A percentile compares a stretch with the other conserved stretches of the same genome.
phyloP scores from a whole-genome alignment of 371 early-diverging fungal species.

The Mucor irregularis region DNA sequence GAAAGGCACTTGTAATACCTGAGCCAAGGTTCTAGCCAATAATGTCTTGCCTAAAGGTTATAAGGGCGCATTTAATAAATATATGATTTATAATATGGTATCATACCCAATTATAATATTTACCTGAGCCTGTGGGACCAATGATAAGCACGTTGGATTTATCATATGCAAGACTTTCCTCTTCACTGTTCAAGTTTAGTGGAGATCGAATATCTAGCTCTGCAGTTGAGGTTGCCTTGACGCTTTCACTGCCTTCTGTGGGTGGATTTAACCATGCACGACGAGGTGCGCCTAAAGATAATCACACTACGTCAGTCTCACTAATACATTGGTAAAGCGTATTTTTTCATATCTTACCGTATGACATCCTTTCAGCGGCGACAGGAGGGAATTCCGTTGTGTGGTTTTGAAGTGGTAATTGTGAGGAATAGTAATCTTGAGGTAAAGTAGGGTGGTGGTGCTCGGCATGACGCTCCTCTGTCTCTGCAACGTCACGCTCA shows the following conservation, averaged over 20 bases:
- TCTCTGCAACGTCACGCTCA: not conserved
- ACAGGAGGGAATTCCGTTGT: conserved; percentile 15
- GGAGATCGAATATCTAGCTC: not conserved
- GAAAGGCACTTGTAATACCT: conserved; percentile 87
- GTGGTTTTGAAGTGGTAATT: conserved; percentile 21
- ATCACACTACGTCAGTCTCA: no score
- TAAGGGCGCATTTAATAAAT: not conserved
- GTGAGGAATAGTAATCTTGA: conserved; percentile 25
- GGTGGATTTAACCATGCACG: conserved; percentile 42
- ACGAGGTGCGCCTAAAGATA: conserved; percentile 22
- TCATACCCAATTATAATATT: not conserved
- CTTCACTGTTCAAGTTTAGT: not conserved
- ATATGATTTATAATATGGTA: not conserved
- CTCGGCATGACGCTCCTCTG: conserved; percentile 21
- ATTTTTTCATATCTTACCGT: no score
- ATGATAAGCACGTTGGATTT: conserved; percentile 88
- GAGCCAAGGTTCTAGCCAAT: conserved; percentile 81
- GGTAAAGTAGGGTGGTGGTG: conserved; percentile 30
- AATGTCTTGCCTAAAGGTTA: conserved; percentile 68
- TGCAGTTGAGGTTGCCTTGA: conserved; percentile 8
- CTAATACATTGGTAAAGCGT: no score
- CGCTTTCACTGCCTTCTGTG: conserved; percentile 12
- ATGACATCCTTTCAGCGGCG: conserved; percentile 12
- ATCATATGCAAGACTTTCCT: conserved; percentile 64
- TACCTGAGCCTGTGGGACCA: conserved; percentile 82